Conservation (phyloP, 805 yeast species). For the Spathaspora hagerdaliae region DNA sequence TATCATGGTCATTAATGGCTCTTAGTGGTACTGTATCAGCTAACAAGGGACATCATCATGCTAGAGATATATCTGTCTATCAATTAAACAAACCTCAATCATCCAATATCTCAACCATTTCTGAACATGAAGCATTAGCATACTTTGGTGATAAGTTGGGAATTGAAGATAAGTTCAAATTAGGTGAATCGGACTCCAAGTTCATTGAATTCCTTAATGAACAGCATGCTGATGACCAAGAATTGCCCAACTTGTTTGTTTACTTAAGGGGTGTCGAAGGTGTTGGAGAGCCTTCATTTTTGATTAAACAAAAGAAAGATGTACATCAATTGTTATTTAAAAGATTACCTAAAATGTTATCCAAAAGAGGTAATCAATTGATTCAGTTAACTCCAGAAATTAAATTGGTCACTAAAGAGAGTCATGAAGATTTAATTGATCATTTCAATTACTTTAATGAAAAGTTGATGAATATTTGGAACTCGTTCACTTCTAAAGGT, state of each 20-base stretch:
- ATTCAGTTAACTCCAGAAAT: constrained; percentile 23
- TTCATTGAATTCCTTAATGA: constrained; percentile 21
- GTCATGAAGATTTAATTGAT: constrained; percentile 1
- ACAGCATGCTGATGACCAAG: constrained; percentile 3
- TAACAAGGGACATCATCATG: background rate
- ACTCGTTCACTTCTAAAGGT: constrained; percentile 16
- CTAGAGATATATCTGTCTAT: background rate
- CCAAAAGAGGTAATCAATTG: constrained; percentile 5
- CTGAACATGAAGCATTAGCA: constrained; percentile 27
- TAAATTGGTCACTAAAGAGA: constrained; percentile 12
- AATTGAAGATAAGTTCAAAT: constrained; percentile 30
- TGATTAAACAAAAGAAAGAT: background rate
- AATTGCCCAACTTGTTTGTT: constrained; percentile 2
- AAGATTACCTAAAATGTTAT: constrained; percentile 17
- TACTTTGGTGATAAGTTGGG: constrained; percentile 46
- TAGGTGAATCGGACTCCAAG: constrained; percentile 15
- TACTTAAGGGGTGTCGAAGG: constrained; percentile 1
- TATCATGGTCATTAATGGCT: constrained; percentile 2
- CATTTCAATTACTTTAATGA: constrained; percentile 26
- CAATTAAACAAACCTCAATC: background rate
- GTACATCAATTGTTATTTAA: background rate
- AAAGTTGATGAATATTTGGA: constrained; percentile 36
- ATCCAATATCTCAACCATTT: background rate
- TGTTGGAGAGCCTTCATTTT: background rate
- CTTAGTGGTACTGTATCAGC: background rate